Percentiles rank a stretch among this genome's conserved stretches.
Evolutionary conservation across 2,329 filamentous ascomycete genomes (phyloP).

Genomic region (Penicillium brevicompactum): DNA sequence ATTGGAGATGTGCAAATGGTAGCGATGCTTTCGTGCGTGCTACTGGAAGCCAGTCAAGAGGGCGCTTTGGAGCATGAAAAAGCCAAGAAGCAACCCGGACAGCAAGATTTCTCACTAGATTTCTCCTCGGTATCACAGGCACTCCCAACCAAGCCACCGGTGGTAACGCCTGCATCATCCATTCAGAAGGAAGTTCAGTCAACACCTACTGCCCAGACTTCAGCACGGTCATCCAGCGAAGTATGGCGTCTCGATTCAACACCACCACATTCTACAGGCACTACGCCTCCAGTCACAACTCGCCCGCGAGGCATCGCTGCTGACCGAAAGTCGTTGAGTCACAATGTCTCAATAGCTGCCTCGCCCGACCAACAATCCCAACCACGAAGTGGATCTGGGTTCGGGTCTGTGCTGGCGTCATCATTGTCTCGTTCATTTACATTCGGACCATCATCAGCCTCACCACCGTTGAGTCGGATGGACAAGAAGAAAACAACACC

Average conservation of each 20-base stretch:
- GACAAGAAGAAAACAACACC: conserved; percentile 42
- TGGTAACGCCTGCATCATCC: conserved; percentile 37
- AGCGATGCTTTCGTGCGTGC: conserved; percentile 65
- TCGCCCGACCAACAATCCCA: conserved; percentile 46
- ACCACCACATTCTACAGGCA: conserved; percentile 55
- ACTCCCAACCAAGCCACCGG: conserved; percentile 45
- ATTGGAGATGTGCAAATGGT: conserved; percentile 67
- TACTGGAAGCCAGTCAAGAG: conserved; percentile 53
- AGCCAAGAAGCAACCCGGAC: conserved; percentile 41
- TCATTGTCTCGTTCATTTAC: conserved; percentile 50
- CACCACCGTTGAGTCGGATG: conserved; percentile 39
- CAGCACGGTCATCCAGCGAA: conserved; percentile 54
- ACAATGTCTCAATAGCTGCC: conserved; percentile 41
- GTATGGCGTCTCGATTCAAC: conserved; percentile 53
- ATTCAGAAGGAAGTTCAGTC: conserved; percentile 35
- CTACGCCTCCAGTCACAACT: conserved; percentile 53
- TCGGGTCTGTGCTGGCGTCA: conserved; percentile 46
- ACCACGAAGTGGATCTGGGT: conserved; percentile 41
- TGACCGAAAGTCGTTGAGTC: conserved; percentile 46
- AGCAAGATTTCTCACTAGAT: conserved; percentile 50
- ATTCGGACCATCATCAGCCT: conserved; percentile 46
- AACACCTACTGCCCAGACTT: conserved; percentile 44
- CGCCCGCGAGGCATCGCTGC: conserved; percentile 43
- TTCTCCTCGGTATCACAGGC: conserved; percentile 48
- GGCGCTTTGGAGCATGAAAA: conserved; percentile 32